Evolutionary conservation across 768 basidiomycete species (phyloP), one percentile per base, ranked within the genome.

Genomic region (Termitomyces sp.): DNA sequence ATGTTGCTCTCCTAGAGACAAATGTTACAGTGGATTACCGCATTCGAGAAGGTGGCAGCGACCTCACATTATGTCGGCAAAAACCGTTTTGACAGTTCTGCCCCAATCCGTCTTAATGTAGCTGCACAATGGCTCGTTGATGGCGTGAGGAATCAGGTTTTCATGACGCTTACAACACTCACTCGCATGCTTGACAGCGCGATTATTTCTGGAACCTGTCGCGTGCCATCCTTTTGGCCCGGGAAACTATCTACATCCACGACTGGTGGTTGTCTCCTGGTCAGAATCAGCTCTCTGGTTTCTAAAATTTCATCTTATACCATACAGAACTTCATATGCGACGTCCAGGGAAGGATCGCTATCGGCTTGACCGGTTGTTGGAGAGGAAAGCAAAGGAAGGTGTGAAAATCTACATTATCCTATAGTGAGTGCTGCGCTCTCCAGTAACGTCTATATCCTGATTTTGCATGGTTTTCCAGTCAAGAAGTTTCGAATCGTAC

Each of bases 141-240:
- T 71, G 96, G 96, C 18, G 93, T 95, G 61, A 68, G 90, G 78
- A 55, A 37, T 44, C 20, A 12, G 16, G 16, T 22, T 16, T 2
- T 8, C 24, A 34, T 4, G 34, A 50, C 27, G 30, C n/a, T 47
- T 33, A 24, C 12, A n/a, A 27, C 39, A 39, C 37, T 53, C 14
- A 61, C 37, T 53, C 14, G 61, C 53, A 52, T 59, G n/a, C 30
- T 45, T 47, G n/a, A 30, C 59, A 95, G 91, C 87, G 96, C 12
- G 96, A 99, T 70, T 99, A 99, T 68, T 96, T 94, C 74, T 99
- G 96, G 97, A 96, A 95, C 67, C 75, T 99, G 24, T 93, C 92
- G 24, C 83, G 93, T 40, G 96, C 96, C 0, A 88, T 99, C 47
- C 78, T 91, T 26, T 81, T 97, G 64, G 96, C 96, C 0, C 88